A percentile compares a stretch with the other conserved stretches of the same genome.
Conservation (phyloP, 1,284 basidiomycete genomes). For the Malassezia globosa region DNA sequence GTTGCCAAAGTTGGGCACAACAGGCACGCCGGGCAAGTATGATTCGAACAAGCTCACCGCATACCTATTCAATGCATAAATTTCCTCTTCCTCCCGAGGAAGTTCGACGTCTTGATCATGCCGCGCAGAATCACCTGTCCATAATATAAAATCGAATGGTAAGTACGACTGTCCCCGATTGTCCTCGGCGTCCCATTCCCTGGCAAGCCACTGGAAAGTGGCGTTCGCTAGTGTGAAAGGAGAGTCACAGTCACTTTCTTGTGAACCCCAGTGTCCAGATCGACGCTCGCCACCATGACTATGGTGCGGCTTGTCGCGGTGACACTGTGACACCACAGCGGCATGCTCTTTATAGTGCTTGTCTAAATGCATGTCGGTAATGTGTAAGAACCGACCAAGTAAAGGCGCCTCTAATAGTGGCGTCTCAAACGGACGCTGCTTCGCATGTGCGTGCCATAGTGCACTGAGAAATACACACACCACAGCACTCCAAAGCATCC, state of each 20-base stretch:
- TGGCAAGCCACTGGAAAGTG: slow-evolving; percentile 67
- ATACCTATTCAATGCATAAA: slow-evolving; percentile 63
- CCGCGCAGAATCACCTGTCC: slow-evolving; percentile 85
- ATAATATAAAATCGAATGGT: slow-evolving; percentile 68
- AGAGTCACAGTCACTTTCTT: slow-evolving; percentile 68
- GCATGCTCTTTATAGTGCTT: slow-evolving; percentile 55
- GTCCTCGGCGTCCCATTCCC: slow-evolving; percentile 54
- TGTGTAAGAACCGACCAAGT: slow-evolving; percentile 62
- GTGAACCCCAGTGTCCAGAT: slow-evolving; percentile 45
- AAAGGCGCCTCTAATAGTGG: slow-evolving; percentile 37
- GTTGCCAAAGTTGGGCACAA: slow-evolving; percentile 70
- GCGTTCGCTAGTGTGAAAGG: slow-evolving; percentile 66
- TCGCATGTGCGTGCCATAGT: too few relatives aligned
- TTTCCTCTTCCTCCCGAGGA: slow-evolving; percentile 70
- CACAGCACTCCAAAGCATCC: neutral
- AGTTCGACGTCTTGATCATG: slow-evolving; percentile 74
- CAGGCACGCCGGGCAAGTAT: slow-evolving; percentile 65
- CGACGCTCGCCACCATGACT: slow-evolving; percentile 26
- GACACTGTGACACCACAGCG: slow-evolving; percentile 26
- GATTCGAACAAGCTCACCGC: slow-evolving; percentile 62
- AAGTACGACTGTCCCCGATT: neutral
- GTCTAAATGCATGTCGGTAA: slow-evolving; percentile 74
- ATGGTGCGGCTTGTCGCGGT: slow-evolving; percentile 30
- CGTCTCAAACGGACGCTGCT: slow-evolving; percentile 3
- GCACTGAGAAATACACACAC: neutral